Evolutionary conservation across 148 eudicot genomes (phyloP), one percentile per base, ranked within the genome.

Genomic region (Fallopia convolvulus): DNA sequence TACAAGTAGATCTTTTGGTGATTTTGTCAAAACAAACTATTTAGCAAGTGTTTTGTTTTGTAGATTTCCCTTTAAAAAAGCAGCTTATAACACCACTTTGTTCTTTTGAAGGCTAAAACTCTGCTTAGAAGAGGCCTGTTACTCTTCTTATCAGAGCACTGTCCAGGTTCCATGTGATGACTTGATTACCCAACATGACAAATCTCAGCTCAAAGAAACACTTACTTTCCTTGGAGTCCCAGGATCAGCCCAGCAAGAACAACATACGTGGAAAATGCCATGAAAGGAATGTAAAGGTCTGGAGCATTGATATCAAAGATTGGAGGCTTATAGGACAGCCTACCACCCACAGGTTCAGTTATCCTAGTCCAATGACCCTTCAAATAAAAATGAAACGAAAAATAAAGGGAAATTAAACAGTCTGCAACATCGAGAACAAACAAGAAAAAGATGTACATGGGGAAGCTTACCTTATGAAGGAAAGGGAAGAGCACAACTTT

Each of bases 291-390:
- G 88, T 89, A 94, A 81, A 94, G 83, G 79, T 95, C 92, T 41
- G 93, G 97, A 55, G 97, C 97, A 87, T 92, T 92, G 71, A 94
- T 92, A 77, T 92, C 98, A 53, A 89, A 92, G 41, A 94, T 85
- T 72, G 99, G 99, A 76, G 99, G 97, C 71, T 90, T 95, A 81
- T 91, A 92, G 47, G 99, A 95, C 60, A 95, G 88, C 86, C 93
- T 92, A 39, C 97, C 97, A 17, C 94, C 97, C 60, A 92, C 94
- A 47, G 99, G 99, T 82, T 95, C 99, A 74, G 97, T 89, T 77
- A 95, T 90, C 82, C 99, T 88, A 56, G 99, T 92, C 97, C 99
- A 95, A 79, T 92, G 97, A 72, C 97, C 97, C 94, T 89, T 80
- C 36, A 66, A 66, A 47, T 80, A 56, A 21, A 74, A 15, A 40